Base-by-base conservation (phyloP, 306 rosid genomes). In the Sindora glabra region DNA sequence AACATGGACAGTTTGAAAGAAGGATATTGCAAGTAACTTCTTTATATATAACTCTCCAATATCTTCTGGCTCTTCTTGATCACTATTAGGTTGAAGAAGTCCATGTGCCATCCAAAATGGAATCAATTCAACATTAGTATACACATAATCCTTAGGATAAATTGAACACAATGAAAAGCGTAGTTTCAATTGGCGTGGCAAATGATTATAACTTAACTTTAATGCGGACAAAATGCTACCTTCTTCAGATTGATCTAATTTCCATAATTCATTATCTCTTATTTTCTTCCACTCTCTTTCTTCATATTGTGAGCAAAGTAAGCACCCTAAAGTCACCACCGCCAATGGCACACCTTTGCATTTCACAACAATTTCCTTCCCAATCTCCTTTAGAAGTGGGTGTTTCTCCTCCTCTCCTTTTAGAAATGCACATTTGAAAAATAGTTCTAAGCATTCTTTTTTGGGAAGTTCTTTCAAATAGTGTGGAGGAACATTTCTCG, bases 101-200 rank as follows among this genome's bases (percentile, higher is more conserved):
- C n/a, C n/a, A n/a, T n/a, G n/a, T 36, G 75, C 64, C 64, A 62
- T 70, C 75, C 75, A 70, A 13, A 70, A 15, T 3, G 5, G 25
- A 23, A 61, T 14, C 50, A 70, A 8, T 0, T 41, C 24, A 3
- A 21, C 5, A 9, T 30, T 34, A 0, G 0, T 2, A 15, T 30
- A 50, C 3, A 0, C 3, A 29, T 14, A 11, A 37, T 32, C 54
- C 27, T 39, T 39, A 11, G 45, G 45, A 1, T 11, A 39, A 39
- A 39, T 1, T 3, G 45, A 39, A 1, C n/a, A 70, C 22, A n/a
- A n/a, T n/a, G n/a, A n/a, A n/a, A n/a, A n/a, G n/a, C n/a, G n/a
- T n/a, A n/a, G n/a, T n/a, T n/a, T 68, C 58, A 69, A 39, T n/a
- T 39, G 17, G 6, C 60, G 19, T 0, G 68, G 26, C 68, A 60